Evolutionary conservation across 176 grass and related monocot species (phyloP).

Genomic region (Puccinellia tenuiflora): DNA sequence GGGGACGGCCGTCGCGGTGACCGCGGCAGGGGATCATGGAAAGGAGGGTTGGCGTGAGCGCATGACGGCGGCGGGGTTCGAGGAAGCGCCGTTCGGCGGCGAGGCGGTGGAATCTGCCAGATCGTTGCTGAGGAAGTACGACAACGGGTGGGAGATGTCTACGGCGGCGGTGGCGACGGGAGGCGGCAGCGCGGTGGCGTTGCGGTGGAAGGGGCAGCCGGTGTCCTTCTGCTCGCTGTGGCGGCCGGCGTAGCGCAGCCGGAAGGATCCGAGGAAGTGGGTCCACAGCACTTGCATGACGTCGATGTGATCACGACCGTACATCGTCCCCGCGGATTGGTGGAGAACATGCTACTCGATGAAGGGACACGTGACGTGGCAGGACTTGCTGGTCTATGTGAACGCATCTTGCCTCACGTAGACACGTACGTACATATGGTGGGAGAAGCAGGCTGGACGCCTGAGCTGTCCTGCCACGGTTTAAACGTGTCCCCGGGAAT

Average conservation of each 20-base stretch:
- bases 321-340: background rate
- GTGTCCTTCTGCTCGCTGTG: constrained; percentile 93
- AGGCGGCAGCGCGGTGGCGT: constrained; percentile 31
- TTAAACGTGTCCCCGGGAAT: background rate
- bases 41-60: constrained; percentile 63
- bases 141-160: constrained; percentile 79
- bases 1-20: constrained; percentile 21
- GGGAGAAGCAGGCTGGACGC: too few relatives aligned
- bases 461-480: too few relatives aligned
- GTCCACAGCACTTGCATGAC: background rate
- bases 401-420: too few relatives aligned
- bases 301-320: background rate
- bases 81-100: constrained; percentile 57
- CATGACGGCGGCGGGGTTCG: constrained; percentile 62
- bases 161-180: background rate
- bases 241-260: constrained; percentile 38
- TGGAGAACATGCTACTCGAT: background rate
- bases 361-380: background rate
- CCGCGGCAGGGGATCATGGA: constrained; percentile 23
- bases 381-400: too few relatives aligned
- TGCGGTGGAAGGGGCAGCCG: constrained; percentile 86
- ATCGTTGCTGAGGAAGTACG: constrained; percentile 82
- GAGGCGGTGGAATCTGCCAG: constrained; percentile 63
- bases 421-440: too few relatives aligned
- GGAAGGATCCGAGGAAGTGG: background rate